These are phyloP conservation scores for Pichia sp. DNA, from an alignment of 1,139 yeast genomes.

Conservation along the genomic window DNA sequence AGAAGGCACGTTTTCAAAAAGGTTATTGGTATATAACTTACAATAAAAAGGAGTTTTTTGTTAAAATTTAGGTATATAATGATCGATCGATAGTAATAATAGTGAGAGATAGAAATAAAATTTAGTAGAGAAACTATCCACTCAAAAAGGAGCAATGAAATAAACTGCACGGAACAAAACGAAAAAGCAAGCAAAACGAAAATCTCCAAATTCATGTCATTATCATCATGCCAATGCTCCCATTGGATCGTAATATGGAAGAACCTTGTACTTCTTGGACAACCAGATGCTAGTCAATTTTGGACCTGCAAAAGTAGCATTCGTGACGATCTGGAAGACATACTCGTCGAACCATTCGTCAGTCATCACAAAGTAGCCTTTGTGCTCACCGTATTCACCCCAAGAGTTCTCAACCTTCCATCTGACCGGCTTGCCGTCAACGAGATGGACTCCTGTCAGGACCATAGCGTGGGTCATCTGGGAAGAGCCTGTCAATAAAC, in stretches of 20 bases:
- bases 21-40: conserved; percentile 15
- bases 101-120: too few species aligned
- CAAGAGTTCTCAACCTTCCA: conserved; percentile 72
- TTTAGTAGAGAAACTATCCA: too few species aligned
- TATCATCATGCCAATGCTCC: conserved; percentile 49
- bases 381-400: conserved; percentile 58
- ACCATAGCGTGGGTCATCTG: conserved; percentile 72
- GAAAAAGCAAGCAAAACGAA: background rate
- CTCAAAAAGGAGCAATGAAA: background rate
- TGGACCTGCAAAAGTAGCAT: conserved; percentile 44
- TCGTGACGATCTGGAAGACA: conserved; percentile 62
- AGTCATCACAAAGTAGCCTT: conserved; percentile 61
- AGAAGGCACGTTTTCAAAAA: conserved; percentile 17
- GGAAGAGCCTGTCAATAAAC: conserved; percentile 55
- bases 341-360: conserved; percentile 66
- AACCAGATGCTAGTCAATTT: conserved; percentile 47
- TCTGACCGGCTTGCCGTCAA: conserved; percentile 50
- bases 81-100: background rate
- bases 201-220: background rate
- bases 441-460: conserved; percentile 55
- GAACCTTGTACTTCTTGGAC: conserved; percentile 45
- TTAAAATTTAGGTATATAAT: background rate
- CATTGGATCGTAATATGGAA: conserved; percentile 67
- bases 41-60: background rate
- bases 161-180: conserved; percentile 1